A percentile compares a stretch with the other conserved stretches of the same genome.
These are phyloP conservation scores for Chlorokybus atmophyticus DNA, from an alignment of 139 green algal species.

Conservation along the genomic window DNA sequence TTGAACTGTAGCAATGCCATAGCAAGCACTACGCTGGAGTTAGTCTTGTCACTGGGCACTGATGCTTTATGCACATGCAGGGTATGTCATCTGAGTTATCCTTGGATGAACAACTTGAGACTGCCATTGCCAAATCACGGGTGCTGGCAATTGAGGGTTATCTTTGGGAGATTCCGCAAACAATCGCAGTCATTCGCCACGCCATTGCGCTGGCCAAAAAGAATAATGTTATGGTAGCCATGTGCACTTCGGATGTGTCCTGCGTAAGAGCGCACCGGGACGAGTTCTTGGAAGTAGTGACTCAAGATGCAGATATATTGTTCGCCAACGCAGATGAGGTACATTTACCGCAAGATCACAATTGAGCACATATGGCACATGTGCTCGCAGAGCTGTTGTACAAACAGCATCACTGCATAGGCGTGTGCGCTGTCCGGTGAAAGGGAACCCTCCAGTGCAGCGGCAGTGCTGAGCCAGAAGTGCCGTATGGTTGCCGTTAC, in stretches of 20 bases:
- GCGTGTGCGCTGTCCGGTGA: slow-evolving; percentile 8
- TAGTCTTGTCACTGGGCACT: not conserved
- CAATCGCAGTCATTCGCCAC: slow-evolving; percentile 33
- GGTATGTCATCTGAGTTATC: slow-evolving; percentile 18
- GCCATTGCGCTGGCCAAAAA: slow-evolving; percentile 29
- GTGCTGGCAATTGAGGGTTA: slow-evolving; percentile 73
- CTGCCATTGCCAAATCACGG: slow-evolving; percentile 33
- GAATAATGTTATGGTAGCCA: slow-evolving; percentile 47
- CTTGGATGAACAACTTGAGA: slow-evolving; percentile 25
- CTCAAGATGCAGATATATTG: slow-evolving; percentile 54
- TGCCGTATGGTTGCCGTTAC: slow-evolving; percentile 65
- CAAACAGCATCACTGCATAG: too few relatives aligned
- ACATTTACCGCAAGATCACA: slow-evolving; percentile 23
- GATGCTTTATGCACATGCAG: not conserved
- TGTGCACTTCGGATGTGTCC: slow-evolving; percentile 69
- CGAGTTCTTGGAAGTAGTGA: slow-evolving; percentile 36
- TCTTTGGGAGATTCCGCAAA: slow-evolving; percentile 49
- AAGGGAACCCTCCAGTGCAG: slow-evolving; percentile 5
- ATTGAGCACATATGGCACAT: not conserved
- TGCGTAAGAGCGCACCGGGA: slow-evolving; percentile 40
- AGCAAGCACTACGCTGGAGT: too few relatives aligned
- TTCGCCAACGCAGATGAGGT: slow-evolving; percentile 60
- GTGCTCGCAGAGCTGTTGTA: not conserved
- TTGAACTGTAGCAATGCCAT: too few relatives aligned
- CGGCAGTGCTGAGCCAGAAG: slow-evolving; percentile 38